Base-by-base conservation (phyloP, 768 basidiomycete genomes). In the Pulveroboletus sp. region DNA sequence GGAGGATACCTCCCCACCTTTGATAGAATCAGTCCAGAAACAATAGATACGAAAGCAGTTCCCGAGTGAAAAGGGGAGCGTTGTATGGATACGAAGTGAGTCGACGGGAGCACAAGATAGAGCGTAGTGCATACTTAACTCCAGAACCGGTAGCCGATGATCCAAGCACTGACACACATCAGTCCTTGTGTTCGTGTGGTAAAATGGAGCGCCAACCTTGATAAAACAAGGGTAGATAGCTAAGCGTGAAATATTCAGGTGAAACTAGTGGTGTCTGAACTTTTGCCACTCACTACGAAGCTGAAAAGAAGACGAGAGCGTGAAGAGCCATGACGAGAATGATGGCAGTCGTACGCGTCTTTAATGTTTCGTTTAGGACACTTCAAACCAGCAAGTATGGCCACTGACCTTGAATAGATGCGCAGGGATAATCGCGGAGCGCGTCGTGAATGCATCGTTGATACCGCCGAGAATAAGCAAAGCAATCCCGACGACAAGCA, bases 41-140 rank as follows among this genome's bases (percentile, higher is more conserved):
- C 1, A 1, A 79, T 75, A 28, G 87, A 82, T 7, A 78, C 61
- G 6, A 78, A 1, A 3, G 87, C 68, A 41, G 69, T 65, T 3
- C 81, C n/a, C 84, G 6, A 89, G 73, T 1, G 88, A 89, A 63
- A 73, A 92, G 17, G 88, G 74, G 3, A 91, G 67, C 85, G 89
- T 89, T 63, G 84, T 87, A 51, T 14, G 40, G 14, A 35, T 5
- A 17, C 2, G 7, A 6, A 6, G n/a, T 62, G 32, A 50, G 48
- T 15, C 14, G 15, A 46, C 17, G 3, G 1, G n/a, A 30, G 27
- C 5, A 8, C 2, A 38, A 1, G 13, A 9, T 14, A 35, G 24
- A 9, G 1, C 3, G 13, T n/a, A 36, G 46, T 14, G 40, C 72
- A 64, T 63, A 83, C 85, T 78, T 72, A 17, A 89, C 75, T 45